Base-by-base conservation (phyloP, 805 yeast species). In the Starmera caribaea region DNA sequence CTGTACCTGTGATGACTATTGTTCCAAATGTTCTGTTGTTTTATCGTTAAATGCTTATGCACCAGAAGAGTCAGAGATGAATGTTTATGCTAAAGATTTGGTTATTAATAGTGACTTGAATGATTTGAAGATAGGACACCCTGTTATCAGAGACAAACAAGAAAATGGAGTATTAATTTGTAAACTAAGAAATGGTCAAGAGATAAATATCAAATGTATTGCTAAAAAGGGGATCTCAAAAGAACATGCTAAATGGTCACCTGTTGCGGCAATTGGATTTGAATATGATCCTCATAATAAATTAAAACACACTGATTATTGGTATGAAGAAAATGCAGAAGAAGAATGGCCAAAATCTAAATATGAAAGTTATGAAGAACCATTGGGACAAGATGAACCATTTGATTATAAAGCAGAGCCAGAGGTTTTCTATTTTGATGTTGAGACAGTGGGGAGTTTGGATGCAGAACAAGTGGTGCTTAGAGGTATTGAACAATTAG, bases 261-360 rank as follows among this genome's bases (percentile, higher is more conserved):
- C 98, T 11, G 83, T 95, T 49, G 74, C 97, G 0, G 97, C 97
- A 16, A 75, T 90, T 40, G 97, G 95, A 15, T 90, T 90, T 54
- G 98, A 90, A 61, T 90, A 90, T 57, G 98, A 90, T 55, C 98
- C 99, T n/a, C 90, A 96, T 94, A 92, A 92, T 64, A 92, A 90
- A 63, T 71, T 92, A 53, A 81, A 84, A 57, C 98, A 92, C 59
- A 92, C 98, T 0, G 96, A 88, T 52, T 85, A 75, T 57, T 92
- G 99, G 99, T 86, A 82, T 59, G 98, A 92, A 63, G 90, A 79
- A 45, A 83, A 79, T 56, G 82, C 85, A 29, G 86, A 76, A 32
- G 74, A 70, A 35, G 99, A 92, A 67, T 92, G 99, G 99, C 98
- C 99, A 30, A 73, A 73, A 46, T 74, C 86, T 33, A 74, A 75